Evolutionary conservation across 768 basidiomycete genomes (phyloP).

Genomic region (Tulasnella sp.): DNA sequence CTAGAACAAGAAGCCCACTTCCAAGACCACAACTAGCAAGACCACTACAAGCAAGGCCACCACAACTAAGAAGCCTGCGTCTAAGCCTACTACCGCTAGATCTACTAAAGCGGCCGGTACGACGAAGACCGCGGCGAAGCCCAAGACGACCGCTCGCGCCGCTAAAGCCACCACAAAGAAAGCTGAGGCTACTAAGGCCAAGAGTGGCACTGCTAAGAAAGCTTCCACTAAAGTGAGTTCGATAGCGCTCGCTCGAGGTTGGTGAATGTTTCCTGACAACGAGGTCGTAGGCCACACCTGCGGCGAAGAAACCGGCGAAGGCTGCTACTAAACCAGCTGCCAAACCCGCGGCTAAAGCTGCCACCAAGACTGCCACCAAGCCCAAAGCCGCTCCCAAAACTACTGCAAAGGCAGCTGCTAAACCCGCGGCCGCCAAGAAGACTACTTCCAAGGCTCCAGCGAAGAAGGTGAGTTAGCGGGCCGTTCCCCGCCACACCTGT

Average conservation of each 20-base stretch:
- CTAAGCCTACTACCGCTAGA: slow-evolving; percentile 39
- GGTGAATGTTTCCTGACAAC: not conserved
- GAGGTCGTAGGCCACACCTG: not conserved
- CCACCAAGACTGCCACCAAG: not conserved
- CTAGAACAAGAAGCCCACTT: slow-evolving; percentile 35
- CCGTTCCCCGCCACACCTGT: not conserved
- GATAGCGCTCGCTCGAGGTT: not conserved
- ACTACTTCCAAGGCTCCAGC: slow-evolving; percentile 22
- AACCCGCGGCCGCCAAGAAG: slow-evolving; percentile 29
- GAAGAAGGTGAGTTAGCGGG: slow-evolving; percentile 18
- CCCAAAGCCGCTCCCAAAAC: slow-evolving; percentile 24
- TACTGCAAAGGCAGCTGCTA: slow-evolving; percentile 22
- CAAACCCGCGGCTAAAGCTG: slow-evolving; percentile 6
- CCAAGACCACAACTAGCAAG: slow-evolving; percentile 32
- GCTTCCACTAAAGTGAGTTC: slow-evolving; percentile 22
- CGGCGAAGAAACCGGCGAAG: slow-evolving; percentile 21
- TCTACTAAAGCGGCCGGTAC: slow-evolving; percentile 41
- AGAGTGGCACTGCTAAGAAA: slow-evolving; percentile 31
- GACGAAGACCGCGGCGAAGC: not conserved
- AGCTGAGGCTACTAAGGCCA: slow-evolving; percentile 22
- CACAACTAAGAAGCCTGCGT: slow-evolving; percentile 30
- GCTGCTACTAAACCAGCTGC: slow-evolving; percentile 26
- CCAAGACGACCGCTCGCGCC: slow-evolving; percentile 30
- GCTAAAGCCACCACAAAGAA: slow-evolving; percentile 27
- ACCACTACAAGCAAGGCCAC: slow-evolving; percentile 23